These are phyloP conservation scores for Phytophthora brassicae DNA, from an alignment of 352 stramenopile genomes.

Conservation along the genomic window DNA sequence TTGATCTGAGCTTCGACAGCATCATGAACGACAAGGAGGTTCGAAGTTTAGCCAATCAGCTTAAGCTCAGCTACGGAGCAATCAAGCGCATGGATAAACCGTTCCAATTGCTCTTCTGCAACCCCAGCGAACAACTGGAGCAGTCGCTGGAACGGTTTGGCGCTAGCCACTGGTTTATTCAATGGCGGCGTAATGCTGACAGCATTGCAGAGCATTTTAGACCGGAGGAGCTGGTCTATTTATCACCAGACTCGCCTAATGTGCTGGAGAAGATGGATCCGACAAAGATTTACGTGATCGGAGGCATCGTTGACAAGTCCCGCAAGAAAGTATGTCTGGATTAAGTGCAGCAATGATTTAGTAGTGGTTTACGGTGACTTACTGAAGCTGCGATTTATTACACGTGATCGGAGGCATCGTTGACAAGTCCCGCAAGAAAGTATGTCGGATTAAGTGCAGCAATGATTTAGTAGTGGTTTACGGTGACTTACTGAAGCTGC, in stretches of 20 bases:
- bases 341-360: neutral
- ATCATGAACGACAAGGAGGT: slow-evolving; percentile 89
- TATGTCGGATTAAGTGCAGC: slow-evolving; percentile 6
- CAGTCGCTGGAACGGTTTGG: slow-evolving; percentile 63
- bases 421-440: slow-evolving; percentile 77
- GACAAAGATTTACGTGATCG: slow-evolving; percentile 79
- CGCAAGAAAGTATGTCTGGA: slow-evolving; percentile 53
- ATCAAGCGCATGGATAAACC: slow-evolving; percentile 66
- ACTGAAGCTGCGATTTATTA: neutral
- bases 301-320: slow-evolving; percentile 81
- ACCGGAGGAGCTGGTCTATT: slow-evolving; percentile 57
- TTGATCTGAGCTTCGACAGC: slow-evolving; percentile 72
- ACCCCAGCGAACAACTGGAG: slow-evolving; percentile 50
- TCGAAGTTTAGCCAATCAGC: slow-evolving; percentile 69
- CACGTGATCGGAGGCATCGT: slow-evolving; percentile 82
- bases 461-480: too few species aligned
- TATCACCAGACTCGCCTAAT: slow-evolving; percentile 75
- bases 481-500: slow-evolving; percentile 1
- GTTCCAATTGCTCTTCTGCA: slow-evolving; percentile 66
- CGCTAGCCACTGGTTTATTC: slow-evolving; percentile 60
- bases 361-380: neutral
- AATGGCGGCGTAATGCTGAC: slow-evolving; percentile 42
- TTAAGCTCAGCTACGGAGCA: slow-evolving; percentile 72
- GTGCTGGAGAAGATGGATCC: slow-evolving; percentile 58
- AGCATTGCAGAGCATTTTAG: slow-evolving; percentile 42